Evolutionary conservation across 2,329 filamentous ascomycete genomes (phyloP), one percentile per base, ranked within the genome.

Genomic region (Fusarium nanum): DNA sequence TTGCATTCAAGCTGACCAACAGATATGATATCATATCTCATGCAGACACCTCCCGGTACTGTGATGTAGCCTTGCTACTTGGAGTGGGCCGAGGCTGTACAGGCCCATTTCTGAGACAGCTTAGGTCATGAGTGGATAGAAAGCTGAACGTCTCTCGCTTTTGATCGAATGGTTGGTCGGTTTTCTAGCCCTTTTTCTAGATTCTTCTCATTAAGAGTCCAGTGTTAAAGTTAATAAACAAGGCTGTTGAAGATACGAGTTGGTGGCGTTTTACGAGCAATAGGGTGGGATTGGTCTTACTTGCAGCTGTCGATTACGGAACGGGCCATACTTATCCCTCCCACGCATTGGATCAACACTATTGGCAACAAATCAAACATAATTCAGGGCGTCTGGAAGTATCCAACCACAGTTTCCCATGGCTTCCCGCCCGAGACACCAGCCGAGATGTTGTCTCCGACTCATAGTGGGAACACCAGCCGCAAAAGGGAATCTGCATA

Each of bases 331-430:
- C 16, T n/a, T 37, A 37, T 12, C 18, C 18, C 49, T 20, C 4
- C 7, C 4, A 7, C 6, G 2, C 34, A 18, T 37, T 27, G 14
- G 1, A 6, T 20, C 4, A 14, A 12, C 1, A 8, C 13, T 13
- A 52, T 52, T 28, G 34, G n/a, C 10, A 9, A 42, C 25, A 27
- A 4, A 7, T 23, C 10, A 10, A n/a, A 52, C 4, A 18, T 6
- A 7, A 3, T 14, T 8, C 18, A 50, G 32, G 12, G 22, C 22
- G 11, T 3, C 6, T 20, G 6, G 4, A 9, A 9, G 11, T 2
- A 12, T 9, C 6, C 14, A 22, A 13, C n/a, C 18, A 40, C 3
- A 7, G 16, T 7, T n/a, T 3, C 25, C 7, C 9, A 11, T 6
- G 5, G 12, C 10, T 28, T n/a, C 5, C 7, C n/a, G 5, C 5